A percentile compares a stretch with the other conserved stretches of the same genome.
Conservation (phyloP, 2,329 filamentous ascomycete species). For the Paraconiothyrium sp. region DNA sequence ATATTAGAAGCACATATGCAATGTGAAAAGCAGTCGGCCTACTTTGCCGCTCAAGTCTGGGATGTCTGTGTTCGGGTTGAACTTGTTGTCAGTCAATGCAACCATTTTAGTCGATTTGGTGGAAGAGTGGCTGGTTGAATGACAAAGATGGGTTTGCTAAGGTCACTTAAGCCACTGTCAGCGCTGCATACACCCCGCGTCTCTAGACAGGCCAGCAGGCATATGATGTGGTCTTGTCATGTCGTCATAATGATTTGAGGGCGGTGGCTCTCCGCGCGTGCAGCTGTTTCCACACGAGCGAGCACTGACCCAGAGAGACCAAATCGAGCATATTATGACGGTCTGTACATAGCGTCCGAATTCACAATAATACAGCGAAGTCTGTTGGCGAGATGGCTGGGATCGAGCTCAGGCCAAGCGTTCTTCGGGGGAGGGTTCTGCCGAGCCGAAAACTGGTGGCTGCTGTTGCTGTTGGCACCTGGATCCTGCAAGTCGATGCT, state of each 20-base stretch:
- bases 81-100: slow-evolving; percentile 44
- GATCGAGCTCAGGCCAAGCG: too few species aligned
- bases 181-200: neutral
- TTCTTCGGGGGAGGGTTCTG: neutral
- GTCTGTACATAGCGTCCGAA: neutral
- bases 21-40: neutral
- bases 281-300: neutral
- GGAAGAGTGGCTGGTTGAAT: neutral
- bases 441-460: neutral
- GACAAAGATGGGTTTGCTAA: neutral
- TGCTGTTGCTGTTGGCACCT: neutral
- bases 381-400: too few species aligned
- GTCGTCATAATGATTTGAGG: slow-evolving; percentile 15
- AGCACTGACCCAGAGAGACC: neutral
- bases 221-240: neutral
- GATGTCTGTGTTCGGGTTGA: slow-evolving; percentile 53
- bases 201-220: neutral
- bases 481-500: too few species aligned
- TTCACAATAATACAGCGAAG: too few species aligned
- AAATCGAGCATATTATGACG: neutral
- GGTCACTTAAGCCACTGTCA: neutral
- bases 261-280: neutral
- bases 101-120: neutral
- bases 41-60: slow-evolving; percentile 53
- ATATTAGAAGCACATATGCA: neutral